Percentiles rank a stretch among this genome's conserved stretches.
These are phyloP conservation scores for Ormosia semicastrata DNA, from an alignment of 306 rosid genomes.

Conservation along the genomic window DNA sequence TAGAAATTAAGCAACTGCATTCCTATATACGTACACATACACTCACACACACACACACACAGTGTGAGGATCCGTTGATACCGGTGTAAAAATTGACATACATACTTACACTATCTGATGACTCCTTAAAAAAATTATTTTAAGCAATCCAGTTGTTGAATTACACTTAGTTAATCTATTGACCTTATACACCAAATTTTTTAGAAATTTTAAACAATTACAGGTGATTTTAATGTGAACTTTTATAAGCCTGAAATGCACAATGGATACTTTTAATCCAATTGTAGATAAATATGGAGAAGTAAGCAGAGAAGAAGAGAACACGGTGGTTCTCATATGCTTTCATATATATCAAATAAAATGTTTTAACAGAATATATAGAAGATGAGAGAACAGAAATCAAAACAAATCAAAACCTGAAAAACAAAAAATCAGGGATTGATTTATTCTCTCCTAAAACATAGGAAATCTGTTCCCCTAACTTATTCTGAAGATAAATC, in stretches of 20 bases:
- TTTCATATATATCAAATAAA: too few species aligned
- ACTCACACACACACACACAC: neutral
- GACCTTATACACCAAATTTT: neutral
- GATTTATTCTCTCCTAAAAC: too few species aligned
- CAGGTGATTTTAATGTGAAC: neutral
- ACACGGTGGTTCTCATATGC: too few species aligned
- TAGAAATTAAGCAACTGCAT: neutral
- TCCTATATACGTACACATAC: neutral
- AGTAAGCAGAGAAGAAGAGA: too few species aligned
- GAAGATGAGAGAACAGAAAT: too few species aligned
- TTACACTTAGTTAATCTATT: neutral
- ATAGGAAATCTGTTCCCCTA: too few species aligned
- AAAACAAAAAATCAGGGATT: too few species aligned
- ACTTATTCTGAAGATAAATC: too few species aligned
- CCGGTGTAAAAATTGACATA: neutral
- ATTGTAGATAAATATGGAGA: too few species aligned
- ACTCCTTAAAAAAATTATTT: neutral
- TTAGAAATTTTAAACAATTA: neutral
- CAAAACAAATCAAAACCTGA: too few species aligned
- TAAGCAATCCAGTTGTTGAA: neutral
- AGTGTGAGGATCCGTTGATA: neutral
- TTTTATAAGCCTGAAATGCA: neutral
- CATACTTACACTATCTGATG: neutral
- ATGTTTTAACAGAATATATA: too few species aligned
- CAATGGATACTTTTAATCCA: neutral